phyloP scores from a whole-genome alignment of 768 basidiomycete genomes.

The Cystofilobasidium capitatum region DNA sequence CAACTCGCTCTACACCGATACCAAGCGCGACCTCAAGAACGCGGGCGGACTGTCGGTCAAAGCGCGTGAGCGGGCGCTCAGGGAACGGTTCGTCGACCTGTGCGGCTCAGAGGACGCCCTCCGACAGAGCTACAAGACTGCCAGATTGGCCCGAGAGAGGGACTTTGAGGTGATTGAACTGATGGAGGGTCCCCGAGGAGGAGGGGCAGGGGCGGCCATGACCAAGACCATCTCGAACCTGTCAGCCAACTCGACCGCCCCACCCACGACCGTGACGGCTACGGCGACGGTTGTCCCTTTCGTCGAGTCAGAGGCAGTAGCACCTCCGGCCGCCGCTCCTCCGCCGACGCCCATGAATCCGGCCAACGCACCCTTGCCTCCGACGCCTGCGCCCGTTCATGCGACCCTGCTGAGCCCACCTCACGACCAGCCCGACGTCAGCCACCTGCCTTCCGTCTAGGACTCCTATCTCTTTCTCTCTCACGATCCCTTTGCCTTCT shows the following conservation, averaged over 20 bases:
- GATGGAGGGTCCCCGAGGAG: no score
- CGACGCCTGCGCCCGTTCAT: background rate
- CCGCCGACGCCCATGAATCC: no score
- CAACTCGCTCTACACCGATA: conserved; percentile 43
- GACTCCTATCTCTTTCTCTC: background rate
- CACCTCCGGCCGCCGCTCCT: no score
- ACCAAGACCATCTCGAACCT: background rate
- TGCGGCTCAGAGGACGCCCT: background rate
- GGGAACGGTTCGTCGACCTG: background rate
- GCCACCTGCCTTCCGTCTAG: background rate
- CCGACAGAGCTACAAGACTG: background rate
- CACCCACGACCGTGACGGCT: background rate
- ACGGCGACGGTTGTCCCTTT: background rate
- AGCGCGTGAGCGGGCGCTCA: background rate
- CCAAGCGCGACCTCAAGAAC: background rate
- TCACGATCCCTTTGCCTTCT: no score
- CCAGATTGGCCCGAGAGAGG: background rate
- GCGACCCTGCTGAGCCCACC: conserved; percentile 1
- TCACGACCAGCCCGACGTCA: background rate
- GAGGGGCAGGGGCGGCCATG: background rate
- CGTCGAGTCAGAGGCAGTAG: no score
- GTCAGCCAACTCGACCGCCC: background rate
- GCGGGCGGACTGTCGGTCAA: background rate
- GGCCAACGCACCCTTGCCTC: background rate
- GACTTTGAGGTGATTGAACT: conserved; percentile 6